phyloP scores from a whole-genome alignment of 1,284 basidiomycete species.

The Tranzscheliella williamsii region DNA sequence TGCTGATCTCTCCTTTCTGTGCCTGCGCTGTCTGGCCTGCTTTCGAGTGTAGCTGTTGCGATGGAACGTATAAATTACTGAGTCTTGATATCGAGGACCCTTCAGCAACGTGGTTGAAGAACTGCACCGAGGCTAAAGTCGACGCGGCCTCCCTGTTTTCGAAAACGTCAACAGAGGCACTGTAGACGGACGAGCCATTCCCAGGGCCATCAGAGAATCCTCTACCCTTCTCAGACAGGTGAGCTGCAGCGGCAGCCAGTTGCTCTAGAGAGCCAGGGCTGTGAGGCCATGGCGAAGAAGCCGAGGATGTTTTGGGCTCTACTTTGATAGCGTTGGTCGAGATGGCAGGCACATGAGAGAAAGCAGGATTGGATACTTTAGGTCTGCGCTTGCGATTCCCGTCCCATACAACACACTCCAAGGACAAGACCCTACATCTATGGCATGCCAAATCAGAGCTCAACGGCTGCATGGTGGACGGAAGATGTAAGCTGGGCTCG shows the following conservation, averaged over 20 bases:
- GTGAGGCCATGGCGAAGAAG: slow-evolving; percentile 15
- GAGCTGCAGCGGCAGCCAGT: slow-evolving; percentile 34
- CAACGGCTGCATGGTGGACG: slow-evolving; percentile 35
- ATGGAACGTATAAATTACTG: slow-evolving; percentile 5
- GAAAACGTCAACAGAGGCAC: slow-evolving; percentile 10
- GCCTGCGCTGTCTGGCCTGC: too few species aligned
- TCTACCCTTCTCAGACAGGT: slow-evolving; percentile 21
- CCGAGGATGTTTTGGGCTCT: slow-evolving; percentile 8
- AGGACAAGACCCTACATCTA: slow-evolving; percentile 34
- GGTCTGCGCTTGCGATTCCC: slow-evolving; percentile 42
- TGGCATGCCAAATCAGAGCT: slow-evolving; percentile 24
- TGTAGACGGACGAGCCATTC: background rate
- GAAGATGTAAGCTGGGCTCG: slow-evolving; percentile 28
- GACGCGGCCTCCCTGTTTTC: slow-evolving; percentile 20
- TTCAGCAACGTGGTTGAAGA: slow-evolving; percentile 26
- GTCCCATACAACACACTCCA: slow-evolving; percentile 48
- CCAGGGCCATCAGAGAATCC: slow-evolving; percentile 10
- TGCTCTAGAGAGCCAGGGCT: slow-evolving; percentile 34
- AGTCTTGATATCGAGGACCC: too few species aligned
- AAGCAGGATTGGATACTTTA: slow-evolving; percentile 4
- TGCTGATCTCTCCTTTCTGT: too few species aligned
- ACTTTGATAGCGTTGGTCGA: slow-evolving; percentile 4
- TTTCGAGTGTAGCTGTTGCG: background rate
- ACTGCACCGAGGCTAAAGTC: slow-evolving; percentile 32
- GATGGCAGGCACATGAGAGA: background rate